Evolutionary conservation across 441 rosid genomes (phyloP), one percentile per base, ranked within the genome.

Genomic region (Erysimum pusillum): DNA sequence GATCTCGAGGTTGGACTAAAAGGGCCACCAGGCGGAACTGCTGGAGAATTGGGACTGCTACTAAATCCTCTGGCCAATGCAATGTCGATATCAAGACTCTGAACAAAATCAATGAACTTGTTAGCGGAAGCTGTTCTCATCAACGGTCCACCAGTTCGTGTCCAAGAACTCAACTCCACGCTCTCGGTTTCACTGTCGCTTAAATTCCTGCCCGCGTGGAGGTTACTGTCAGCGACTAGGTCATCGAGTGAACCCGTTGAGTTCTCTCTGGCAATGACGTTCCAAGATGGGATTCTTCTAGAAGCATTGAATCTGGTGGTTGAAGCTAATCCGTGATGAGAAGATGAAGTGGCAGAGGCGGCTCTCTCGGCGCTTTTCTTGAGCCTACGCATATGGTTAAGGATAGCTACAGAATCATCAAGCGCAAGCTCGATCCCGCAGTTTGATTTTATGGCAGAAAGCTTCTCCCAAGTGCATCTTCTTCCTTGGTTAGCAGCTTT

Each of bases 401-500:
- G 96, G 56, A 87, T 86, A 4, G 90, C 84, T 8, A 93, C 98
- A 64, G 94, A 93, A 77, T 95, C 99, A 53, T 96, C 99, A 58
- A 96, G 97, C 18, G 95, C 93, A 72, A 93, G 94, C 86, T 96
- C 98, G 36, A 93, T 96, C 18, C 96, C 97, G 10, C 97, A 96
- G 83, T 96, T 91, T 46, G 97, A 97, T 89, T 96, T 93, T 6
- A 93, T 91, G 45, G 97, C 99, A 5, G 99, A 91, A 65, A 96
- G 95, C 91, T 95, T 95, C 83, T 95, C 99, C 99, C 99, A 91
- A 38, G 98, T 95, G 80, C 99, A 87, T 75, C 99, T 87, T 67
- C 99, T 90, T 68, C 98, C 99, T 79, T 95, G 99, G 87, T 91
- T 95, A 63, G 88, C 85, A 2, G 99, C 99, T 81, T 95, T 95